A percentile compares a stretch with the other conserved stretches of the same genome.
Conservation (phyloP, 768 basidiomycete genomes). For the Zangia roseola region DNA sequence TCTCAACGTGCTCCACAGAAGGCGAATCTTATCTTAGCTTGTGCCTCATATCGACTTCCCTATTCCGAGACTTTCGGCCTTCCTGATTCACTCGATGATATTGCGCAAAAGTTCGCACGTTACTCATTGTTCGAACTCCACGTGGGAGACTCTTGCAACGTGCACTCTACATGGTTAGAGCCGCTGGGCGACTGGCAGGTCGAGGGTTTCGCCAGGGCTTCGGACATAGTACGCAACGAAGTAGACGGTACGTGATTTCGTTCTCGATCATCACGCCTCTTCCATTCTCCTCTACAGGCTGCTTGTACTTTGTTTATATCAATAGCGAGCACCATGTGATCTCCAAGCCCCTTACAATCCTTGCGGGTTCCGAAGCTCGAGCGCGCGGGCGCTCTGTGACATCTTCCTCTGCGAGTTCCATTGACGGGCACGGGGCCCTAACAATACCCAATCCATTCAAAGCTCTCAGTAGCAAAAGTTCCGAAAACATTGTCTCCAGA, state of each 20-base stretch:
- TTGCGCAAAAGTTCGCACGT: conserved; percentile 3
- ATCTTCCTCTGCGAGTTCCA: conserved; percentile 20
- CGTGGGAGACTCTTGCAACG: conserved; percentile 18
- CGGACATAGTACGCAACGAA: conserved; percentile 45
- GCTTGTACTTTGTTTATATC: conserved; percentile 36
- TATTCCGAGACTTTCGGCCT: conserved; percentile 24
- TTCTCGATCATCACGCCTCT: not conserved
- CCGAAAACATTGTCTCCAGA: conserved; percentile 39
- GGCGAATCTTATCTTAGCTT: conserved; percentile 40
- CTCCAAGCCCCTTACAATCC: conserved; percentile 39
- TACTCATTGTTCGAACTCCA: conserved; percentile 28
- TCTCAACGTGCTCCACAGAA: conserved; percentile 13
- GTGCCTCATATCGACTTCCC: conserved; percentile 36
- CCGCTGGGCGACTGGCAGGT: conserved; percentile 55
- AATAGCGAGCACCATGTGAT: conserved; percentile 45
- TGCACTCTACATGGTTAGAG: conserved; percentile 34
- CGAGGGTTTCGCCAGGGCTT: conserved; percentile 44
- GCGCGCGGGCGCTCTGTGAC: conserved; percentile 13
- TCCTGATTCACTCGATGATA: conserved; percentile 14
- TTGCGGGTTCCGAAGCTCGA: conserved; percentile 19
- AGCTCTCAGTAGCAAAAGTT: conserved; percentile 46
- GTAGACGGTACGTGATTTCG: conserved; percentile 41
- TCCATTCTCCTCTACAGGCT: conserved; percentile 20
- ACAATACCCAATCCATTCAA: conserved; percentile 68
- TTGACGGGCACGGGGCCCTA: conserved; percentile 31